Evolutionary conservation across 2,329 filamentous ascomycete genomes (phyloP).

Genomic region (Sporothrix sp.): DNA sequence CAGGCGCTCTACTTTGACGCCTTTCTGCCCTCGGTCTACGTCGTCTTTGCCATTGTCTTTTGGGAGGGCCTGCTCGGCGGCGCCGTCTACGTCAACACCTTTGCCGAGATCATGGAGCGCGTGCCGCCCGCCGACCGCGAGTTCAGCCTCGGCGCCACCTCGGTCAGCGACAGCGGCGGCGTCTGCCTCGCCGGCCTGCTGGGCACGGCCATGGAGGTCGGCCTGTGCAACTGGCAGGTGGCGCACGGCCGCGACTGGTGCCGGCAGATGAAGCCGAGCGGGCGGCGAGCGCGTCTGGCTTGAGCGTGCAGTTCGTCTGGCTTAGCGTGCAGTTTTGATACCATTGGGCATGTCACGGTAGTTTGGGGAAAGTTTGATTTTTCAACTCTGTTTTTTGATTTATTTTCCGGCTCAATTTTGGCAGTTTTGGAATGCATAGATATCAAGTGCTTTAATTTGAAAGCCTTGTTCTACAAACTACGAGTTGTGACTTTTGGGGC

Average conservation of each 20-base stretch:
- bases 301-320: neutral
- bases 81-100: slow-evolving; percentile 90
- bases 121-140: slow-evolving; percentile 71
- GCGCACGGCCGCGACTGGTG: slow-evolving; percentile 69
- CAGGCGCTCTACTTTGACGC: slow-evolving; percentile 59
- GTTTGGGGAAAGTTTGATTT: too few relatives aligned
- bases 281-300: slow-evolving; percentile 6
- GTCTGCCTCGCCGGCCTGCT: slow-evolving; percentile 83
- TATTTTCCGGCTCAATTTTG: too few relatives aligned
- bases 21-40: slow-evolving; percentile 75
- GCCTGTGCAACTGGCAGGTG: slow-evolving; percentile 78
- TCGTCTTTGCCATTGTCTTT: slow-evolving; percentile 78
- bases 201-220: slow-evolving; percentile 71
- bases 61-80: slow-evolving; percentile 93
- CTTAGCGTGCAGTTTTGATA: too few relatives aligned
- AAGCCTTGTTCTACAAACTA: too few relatives aligned
- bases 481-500: too few relatives aligned
- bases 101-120: slow-evolving; percentile 83
- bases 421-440: too few relatives aligned
- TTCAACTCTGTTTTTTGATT: too few relatives aligned
- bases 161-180: slow-evolving; percentile 82
- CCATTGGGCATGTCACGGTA: too few relatives aligned
- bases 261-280: slow-evolving; percentile 39
- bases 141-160: slow-evolving; percentile 82
- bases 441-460: too few relatives aligned